Base-by-base conservation (phyloP, 2,329 filamentous ascomycete genomes). In the Cryphonectria carpinicola region DNA sequence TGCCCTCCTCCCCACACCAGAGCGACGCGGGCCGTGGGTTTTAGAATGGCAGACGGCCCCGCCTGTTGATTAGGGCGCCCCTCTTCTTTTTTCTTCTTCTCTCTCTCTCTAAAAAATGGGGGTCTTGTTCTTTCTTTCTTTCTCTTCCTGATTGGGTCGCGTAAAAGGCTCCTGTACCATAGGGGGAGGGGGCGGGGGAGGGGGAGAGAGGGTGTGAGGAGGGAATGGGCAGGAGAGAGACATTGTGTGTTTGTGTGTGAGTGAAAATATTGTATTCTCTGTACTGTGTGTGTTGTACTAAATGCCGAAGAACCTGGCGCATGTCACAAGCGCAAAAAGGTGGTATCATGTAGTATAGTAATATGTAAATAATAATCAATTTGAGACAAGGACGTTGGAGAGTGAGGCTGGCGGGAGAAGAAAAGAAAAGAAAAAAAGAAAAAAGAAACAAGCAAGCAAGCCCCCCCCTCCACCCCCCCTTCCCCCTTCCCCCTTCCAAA, bases 331-430 rank as follows among this genome's bases (percentile, higher is more conserved):
- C 61, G 25, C n/a, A 37, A 35, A 41, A 8, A 63, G 3, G 39
- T 19, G 43, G 17, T 46, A 17, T 7, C 19, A 22, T 49, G 19
- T 22, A n/a, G 17, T 46, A 10, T 10, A 49, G 46, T 49, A n/a
- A 49, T 46, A 7, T 28, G 28, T 28, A 28, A 28, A 39, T 39
- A 8, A 63, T n/a, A 63, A 25, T 25, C 19, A 41, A 28, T 41
- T 46, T 46, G 61, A 63, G 61, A 63, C 61, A n/a, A 46, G 61
- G 39, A 63, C 39, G 61, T 63, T 63, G 61, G 61, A 28, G 61
- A 63, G 46, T 63, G 61, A n/a, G 61, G 22, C n/a, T 63, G 7
- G 22, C 61, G 39, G 61, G 37, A 7, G 60, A 22, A 7, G 60
- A 22, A 25, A n/a, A 63, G 32, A 22, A 32, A 6, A 39, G n/a